Percentiles rank a stretch among this genome's conserved stretches.
Conservation (phyloP, 2,329 filamentous ascomycete species). For the Cercospora sp. region DNA sequence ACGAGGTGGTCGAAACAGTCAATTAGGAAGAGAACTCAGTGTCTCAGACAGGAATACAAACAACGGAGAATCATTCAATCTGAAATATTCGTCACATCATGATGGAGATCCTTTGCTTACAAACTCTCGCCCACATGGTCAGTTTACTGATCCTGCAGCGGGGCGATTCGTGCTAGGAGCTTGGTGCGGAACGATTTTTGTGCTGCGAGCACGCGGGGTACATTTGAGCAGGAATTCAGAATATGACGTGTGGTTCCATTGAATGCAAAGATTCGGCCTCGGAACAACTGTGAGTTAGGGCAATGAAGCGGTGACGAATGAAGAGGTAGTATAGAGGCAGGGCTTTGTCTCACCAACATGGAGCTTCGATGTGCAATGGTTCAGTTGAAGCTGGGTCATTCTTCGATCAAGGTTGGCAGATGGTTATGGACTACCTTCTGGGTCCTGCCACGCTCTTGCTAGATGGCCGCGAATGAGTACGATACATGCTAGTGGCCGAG, state of each 20-base stretch:
- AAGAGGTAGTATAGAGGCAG: not conserved
- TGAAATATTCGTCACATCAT: not conserved
- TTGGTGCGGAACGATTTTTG: not conserved
- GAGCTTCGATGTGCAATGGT: not conserved
- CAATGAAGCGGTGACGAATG: not conserved
- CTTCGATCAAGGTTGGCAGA: too few species aligned
- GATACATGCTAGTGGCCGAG: not conserved
- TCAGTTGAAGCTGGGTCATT: not conserved
- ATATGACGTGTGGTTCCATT: not conserved
- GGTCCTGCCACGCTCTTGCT: not conserved
- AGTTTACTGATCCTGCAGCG: not conserved
- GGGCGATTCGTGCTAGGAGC: not conserved
- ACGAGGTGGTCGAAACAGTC: not conserved
- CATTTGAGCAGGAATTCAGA: not conserved
- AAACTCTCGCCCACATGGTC: not conserved
- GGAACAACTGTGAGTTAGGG: not conserved
- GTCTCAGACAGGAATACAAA: not conserved
- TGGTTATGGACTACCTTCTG: not conserved
- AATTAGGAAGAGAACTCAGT: not conserved
- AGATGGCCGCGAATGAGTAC: too few species aligned
- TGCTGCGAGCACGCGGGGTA: slow-evolving; percentile 1
- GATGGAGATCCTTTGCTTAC: not conserved
- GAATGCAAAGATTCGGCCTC: not conserved
- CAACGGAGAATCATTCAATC: not conserved
- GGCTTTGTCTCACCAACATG: not conserved